Evolutionary conservation across 495 filamentous ascomycete genomes (phyloP).

Genomic region (Penicillium canariense): DNA sequence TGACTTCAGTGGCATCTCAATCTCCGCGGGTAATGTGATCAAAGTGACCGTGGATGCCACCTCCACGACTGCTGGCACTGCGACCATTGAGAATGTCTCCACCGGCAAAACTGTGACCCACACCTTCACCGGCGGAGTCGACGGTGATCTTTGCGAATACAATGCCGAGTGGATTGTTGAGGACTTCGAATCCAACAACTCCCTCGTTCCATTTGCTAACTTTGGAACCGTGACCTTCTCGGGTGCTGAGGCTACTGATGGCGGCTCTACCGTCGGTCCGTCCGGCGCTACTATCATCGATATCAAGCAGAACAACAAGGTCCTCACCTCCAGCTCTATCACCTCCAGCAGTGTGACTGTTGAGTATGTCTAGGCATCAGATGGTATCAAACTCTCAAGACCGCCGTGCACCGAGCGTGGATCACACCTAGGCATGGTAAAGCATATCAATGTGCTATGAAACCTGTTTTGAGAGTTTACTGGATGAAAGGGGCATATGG

Average conservation of each 20-base stretch:
- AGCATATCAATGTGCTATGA: too few species aligned
- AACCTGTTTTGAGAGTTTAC: too few species aligned
- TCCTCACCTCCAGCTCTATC: constrained; percentile 43
- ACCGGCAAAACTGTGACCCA: constrained; percentile 51
- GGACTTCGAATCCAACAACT: constrained; percentile 45
- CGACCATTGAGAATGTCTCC: constrained; percentile 48
- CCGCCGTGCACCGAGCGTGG: not conserved
- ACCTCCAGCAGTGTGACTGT: constrained; percentile 24
- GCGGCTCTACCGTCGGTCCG: constrained; percentile 26
- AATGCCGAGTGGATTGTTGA: constrained; percentile 66
- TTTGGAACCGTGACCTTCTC: constrained; percentile 52
- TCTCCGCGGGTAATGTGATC: constrained; percentile 53
- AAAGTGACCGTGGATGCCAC: constrained; percentile 48
- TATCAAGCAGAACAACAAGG: constrained; percentile 40
- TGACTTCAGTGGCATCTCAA: constrained; percentile 48
- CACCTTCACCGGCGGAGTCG: constrained; percentile 36
- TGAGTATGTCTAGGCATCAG: constrained; percentile 14
- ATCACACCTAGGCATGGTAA: too few species aligned
- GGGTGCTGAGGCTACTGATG: constrained; percentile 26
- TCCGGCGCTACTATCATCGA: constrained; percentile 44
- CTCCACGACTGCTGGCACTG: constrained; percentile 45
- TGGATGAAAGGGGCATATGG: not conserved
- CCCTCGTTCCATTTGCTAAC: constrained; percentile 50
- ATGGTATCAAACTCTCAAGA: too few species aligned
- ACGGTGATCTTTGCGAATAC: constrained; percentile 25